Base-by-base conservation (phyloP, 208 protist species). In the Crithidia brevicula region DNA sequence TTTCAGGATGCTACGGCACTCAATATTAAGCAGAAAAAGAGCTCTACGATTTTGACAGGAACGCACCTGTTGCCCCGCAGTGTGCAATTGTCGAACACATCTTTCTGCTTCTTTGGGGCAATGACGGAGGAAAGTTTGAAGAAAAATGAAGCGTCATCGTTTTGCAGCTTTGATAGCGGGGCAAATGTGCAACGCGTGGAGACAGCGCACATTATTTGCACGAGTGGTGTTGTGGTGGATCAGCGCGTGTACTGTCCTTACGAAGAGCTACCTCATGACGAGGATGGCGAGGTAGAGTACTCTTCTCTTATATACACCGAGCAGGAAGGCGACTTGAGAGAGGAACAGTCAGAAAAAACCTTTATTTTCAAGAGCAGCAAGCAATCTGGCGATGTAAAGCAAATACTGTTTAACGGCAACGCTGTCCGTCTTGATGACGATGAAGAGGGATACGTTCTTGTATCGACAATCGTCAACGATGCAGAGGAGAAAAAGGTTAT, bases 161-260 rank as follows among this genome's bases (percentile, higher is more conserved):
- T 64, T 18, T 93, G 83, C 63, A 87, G 75, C 11, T 85, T 83
- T 46, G 88, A 93, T 62, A 42, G 49, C 33, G 88, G 82, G 0
- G 81, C 61, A 9, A 80, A 27, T 31, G 78, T 91, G 28, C 70
- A 66, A 0, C 42, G 65, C 23, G 57, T 72, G 7, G 46, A 79
- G 46, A 75, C 64, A 6, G 59, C 65, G 8, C 56, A 74, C 46
- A 63, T 70, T 20, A 88, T 91, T 70, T 93, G 88, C 22, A 52
- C 72, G 22, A 60, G 62, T 16, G 85, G 85, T 27, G 71, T 87
- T 51, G 45, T 90, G n/a, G 34, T 87, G 4, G 74, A 81, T 25
- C 74, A 57, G 4, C 59, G 62, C 22, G 72, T 94, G 27, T 67
- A 76, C n/a, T 94, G 89, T 30, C 79, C 81, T 6, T 6, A 23